phyloP scores from a whole-genome alignment of 495 filamentous ascomycete species.

The Lophiotrema nucula region DNA sequence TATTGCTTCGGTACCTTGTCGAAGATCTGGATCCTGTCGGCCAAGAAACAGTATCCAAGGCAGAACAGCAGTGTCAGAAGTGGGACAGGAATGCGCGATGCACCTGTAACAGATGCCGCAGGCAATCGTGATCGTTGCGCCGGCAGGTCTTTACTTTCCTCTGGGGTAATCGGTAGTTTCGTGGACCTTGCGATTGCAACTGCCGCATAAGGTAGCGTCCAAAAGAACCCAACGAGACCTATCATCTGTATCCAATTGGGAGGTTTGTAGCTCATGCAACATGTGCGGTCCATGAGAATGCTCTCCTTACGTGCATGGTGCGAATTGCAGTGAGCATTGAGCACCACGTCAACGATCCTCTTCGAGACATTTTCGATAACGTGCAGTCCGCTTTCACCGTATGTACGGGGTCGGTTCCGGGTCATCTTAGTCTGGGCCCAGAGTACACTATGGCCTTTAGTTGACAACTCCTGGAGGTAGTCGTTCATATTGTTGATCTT shows the following conservation, averaged over 20 bases:
- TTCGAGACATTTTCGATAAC: constrained; percentile 49
- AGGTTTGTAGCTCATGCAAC: constrained; percentile 51
- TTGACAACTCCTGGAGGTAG: constrained; percentile 50
- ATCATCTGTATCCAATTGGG: no score
- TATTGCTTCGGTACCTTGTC: constrained; percentile 58
- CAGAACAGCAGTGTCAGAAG: constrained; percentile 45
- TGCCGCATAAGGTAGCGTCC: constrained; percentile 7
- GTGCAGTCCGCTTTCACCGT: constrained; percentile 54
- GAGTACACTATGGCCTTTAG: constrained; percentile 48
- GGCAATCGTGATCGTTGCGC: no score
- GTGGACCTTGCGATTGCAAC: no score
- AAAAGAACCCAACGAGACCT: not conserved
- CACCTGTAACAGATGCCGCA: no score
- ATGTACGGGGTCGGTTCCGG: constrained; percentile 36
- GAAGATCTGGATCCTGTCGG: constrained; percentile 57
- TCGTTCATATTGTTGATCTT: constrained; percentile 57
- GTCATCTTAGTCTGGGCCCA: constrained; percentile 56
- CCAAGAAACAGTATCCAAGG: constrained; percentile 53
- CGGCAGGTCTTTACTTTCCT: no score
- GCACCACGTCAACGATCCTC: constrained; percentile 52
- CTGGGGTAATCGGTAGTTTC: no score
- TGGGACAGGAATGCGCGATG: no score
- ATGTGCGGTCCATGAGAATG: constrained; percentile 57
- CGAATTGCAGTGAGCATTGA: constrained; percentile 60
- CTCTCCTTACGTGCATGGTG: constrained; percentile 37